phyloP scores from a whole-genome alignment of 768 basidiomycete genomes.

The Gautieria morchelliformis region DNA sequence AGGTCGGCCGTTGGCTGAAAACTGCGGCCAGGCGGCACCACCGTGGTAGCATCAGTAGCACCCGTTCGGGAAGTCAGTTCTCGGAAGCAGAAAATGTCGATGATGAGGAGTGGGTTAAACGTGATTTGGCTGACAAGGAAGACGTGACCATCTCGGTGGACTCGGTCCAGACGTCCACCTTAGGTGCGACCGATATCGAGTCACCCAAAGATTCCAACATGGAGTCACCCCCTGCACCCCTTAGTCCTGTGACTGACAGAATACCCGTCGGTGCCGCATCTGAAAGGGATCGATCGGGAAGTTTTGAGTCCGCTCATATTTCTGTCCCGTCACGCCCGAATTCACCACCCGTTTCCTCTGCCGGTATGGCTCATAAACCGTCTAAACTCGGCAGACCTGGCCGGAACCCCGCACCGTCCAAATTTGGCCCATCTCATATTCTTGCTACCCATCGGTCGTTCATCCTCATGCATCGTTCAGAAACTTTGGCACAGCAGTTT shows the following conservation, averaged over 20 bases:
- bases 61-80: not conserved
- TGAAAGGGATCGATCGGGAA: conserved; percentile 3
- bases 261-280: not conserved
- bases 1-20: conserved; percentile 78
- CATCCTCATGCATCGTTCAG: conserved; percentile 53
- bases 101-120: not conserved
- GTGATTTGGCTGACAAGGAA: not conserved
- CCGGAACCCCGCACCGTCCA: conserved; percentile 13
- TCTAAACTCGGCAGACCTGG: conserved; percentile 25
- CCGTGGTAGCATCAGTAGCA: not conserved
- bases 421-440: conserved; percentile 1
- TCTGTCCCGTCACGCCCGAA: not conserved
- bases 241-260: not conserved
- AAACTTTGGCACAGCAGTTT: conserved; percentile 65
- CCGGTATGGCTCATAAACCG: conserved; percentile 12
- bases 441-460: conserved; percentile 59
- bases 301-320: not conserved
- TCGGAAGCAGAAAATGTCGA: conserved; percentile 4
- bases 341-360: conserved; percentile 11
- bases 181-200: too few relatives aligned
- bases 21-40: conserved; percentile 33
- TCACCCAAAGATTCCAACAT: too few relatives aligned
- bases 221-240: not conserved
- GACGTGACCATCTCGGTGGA: not conserved
- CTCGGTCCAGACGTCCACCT: not conserved